Base-by-base conservation (phyloP, 257 asterid species). In the Salvia hispanica region DNA sequence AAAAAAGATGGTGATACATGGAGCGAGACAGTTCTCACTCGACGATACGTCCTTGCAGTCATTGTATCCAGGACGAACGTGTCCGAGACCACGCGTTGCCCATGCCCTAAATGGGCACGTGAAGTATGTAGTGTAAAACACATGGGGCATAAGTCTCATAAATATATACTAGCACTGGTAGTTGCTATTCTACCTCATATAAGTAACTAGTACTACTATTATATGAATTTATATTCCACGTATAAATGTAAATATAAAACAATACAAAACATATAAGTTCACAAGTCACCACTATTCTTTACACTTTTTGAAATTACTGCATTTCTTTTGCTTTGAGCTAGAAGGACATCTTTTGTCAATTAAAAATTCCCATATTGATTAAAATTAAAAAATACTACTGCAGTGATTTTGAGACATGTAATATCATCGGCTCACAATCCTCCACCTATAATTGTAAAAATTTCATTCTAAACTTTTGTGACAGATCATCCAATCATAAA, bases 241-340 rank as follows among this genome's bases (percentile, higher is more conserved):
- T 40, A 40, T 7, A 40, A 40, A 2, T 9, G 45, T 8, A 40
- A 40, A 40, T 40, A 34, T 40, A 40, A 40, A 40, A 40, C 11
- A 2, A 40, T 36, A 37, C 3, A 5, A 39, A 9, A 28, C 45
- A 61, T 40, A 11, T 25, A 36, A 36, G 1, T 36, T 36, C 7
- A 36, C 31, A 1, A 25, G 7, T 4, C 31, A 9, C 64, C 15
- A 42, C 72, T 55, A 31, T 56, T 55, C 57, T 4, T 34, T 37
- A n/a, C n/a, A n/a, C n/a, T 5, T 14, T 55, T 13, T 40, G 7
- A 31, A 13, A 31, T n/a, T 4, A 11, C 8, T 44, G n/a, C 45
- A 72, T 45, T 55, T 45, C 55, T 65, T 72, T 72, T 56, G 55
- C 55, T 57, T 64, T 65, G 37, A 44, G 44, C 13, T 10, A 40